Percentiles rank a stretch among this genome's conserved stretches.
These are phyloP conservation scores for Populus alba DNA, from an alignment of 345 rosid species.

Conservation along the genomic window DNA sequence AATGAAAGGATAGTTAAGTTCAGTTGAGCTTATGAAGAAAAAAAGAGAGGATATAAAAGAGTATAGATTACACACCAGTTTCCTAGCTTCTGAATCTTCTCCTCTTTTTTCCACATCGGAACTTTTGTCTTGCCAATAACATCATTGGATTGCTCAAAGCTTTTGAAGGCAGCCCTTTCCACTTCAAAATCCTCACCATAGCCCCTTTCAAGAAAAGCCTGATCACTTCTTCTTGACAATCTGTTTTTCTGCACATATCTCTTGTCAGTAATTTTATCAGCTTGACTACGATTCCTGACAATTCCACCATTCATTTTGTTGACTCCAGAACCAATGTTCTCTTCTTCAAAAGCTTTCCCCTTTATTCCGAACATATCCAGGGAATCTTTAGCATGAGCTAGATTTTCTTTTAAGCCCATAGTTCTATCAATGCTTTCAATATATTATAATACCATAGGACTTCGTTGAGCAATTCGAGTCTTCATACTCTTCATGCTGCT, in stretches of 20 bases:
- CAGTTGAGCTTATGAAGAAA: not conserved
- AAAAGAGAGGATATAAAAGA: not conserved
- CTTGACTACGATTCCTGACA: slow-evolving; percentile 20
- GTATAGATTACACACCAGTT: slow-evolving; percentile 46
- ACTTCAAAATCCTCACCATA: slow-evolving; percentile 35
- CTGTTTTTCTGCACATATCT: slow-evolving; percentile 18
- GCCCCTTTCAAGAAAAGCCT: slow-evolving; percentile 23
- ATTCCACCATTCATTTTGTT: not conserved
- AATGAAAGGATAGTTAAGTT: not conserved
- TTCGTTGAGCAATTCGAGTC: not conserved
- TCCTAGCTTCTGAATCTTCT: slow-evolving; percentile 67
- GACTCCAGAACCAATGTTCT: slow-evolving; percentile 21
- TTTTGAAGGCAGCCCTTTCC: slow-evolving; percentile 73
- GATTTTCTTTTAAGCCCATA: slow-evolving; percentile 12
- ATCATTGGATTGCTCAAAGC: slow-evolving; percentile 45
- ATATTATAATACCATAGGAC: not conserved
- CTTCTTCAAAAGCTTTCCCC: slow-evolving; percentile 18
- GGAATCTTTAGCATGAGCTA: slow-evolving; percentile 15
- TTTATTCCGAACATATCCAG: slow-evolving; percentile 21
- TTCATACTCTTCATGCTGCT: slow-evolving; percentile 6
- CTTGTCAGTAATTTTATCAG: slow-evolving; percentile 18
- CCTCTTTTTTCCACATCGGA: slow-evolving; percentile 75
- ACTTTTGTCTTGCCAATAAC: slow-evolving; percentile 46
- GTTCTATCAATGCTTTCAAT: not conserved
- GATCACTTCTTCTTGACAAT: slow-evolving; percentile 25